phyloP scores from a whole-genome alignment of 2,329 filamentous ascomycete species.

The Phyllosticta ampelicida region DNA sequence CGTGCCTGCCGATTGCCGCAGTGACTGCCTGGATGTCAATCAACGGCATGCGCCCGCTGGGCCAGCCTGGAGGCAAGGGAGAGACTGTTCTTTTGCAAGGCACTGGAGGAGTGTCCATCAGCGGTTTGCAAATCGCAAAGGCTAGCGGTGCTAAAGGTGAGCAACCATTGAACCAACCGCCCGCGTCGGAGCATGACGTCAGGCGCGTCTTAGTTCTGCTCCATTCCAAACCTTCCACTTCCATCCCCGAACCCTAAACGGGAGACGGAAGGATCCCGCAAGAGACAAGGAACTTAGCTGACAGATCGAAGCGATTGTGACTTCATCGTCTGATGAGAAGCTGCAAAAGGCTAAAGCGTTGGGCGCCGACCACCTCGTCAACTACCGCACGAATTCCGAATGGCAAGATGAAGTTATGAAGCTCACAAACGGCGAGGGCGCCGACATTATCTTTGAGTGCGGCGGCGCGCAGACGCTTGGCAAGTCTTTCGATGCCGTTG shows the following conservation, averaged over 20 bases:
- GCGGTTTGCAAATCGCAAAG: slow-evolving; percentile 31
- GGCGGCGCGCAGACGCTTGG: slow-evolving; percentile 41
- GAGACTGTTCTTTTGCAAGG: slow-evolving; percentile 32
- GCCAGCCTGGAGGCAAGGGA: slow-evolving; percentile 36
- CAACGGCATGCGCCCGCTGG: slow-evolving; percentile 48
- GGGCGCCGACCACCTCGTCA: slow-evolving; percentile 49
- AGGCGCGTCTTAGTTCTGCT: not conserved
- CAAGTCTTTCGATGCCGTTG: slow-evolving; percentile 33
- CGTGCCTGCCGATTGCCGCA: slow-evolving; percentile 49
- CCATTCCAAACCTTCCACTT: not conserved
- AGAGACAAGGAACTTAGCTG: not conserved
- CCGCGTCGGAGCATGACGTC: not conserved
- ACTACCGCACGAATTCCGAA: slow-evolving; percentile 47
- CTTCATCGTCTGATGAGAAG: slow-evolving; percentile 11
- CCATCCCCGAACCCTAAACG: not conserved
- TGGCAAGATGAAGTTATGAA: slow-evolving; percentile 51
- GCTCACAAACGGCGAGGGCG: slow-evolving; percentile 31
- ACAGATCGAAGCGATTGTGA: slow-evolving; percentile 32
- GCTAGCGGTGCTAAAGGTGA: slow-evolving; percentile 30
- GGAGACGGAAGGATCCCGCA: not conserved
- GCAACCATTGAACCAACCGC: not conserved
- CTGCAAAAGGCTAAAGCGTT: slow-evolving; percentile 39
- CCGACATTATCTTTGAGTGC: slow-evolving; percentile 42
- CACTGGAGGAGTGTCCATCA: slow-evolving; percentile 34
- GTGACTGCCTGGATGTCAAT: slow-evolving; percentile 57